These are phyloP conservation scores for Candida dubliniensis DNA, from an alignment of 1,139 yeast species.

Conservation along the genomic window DNA sequence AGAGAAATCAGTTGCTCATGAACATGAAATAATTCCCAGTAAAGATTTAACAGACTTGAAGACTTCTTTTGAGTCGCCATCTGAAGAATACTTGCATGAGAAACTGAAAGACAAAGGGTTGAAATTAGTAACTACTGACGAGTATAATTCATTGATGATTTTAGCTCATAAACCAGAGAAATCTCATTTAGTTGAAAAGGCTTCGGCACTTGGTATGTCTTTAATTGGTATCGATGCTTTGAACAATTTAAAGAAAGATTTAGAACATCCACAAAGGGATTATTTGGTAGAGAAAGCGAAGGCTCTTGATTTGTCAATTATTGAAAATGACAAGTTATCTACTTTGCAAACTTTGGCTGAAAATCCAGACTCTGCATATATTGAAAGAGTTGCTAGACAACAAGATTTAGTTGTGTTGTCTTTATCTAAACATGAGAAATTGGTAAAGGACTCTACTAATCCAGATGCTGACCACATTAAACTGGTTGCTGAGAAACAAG, in stretches of 20 bases:
- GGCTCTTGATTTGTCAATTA: constrained; percentile 11
- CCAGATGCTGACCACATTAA: constrained; percentile 21
- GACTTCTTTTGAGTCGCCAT: constrained; percentile 22
- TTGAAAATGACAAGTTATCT: constrained; percentile 11
- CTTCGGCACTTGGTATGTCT: constrained; percentile 1
- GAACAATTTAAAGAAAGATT: constrained; percentile 11
- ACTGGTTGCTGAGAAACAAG: constrained; percentile 16
- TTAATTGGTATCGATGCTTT: neutral
- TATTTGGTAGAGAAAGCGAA: constrained; percentile 16
- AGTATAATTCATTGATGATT: constrained; percentile 22
- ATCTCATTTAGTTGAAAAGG: constrained; percentile 4
- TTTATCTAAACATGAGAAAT: constrained; percentile 11
- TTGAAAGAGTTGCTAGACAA: constrained; percentile 17
- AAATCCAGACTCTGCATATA: constrained; percentile 20
- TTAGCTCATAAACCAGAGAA: constrained; percentile 16
- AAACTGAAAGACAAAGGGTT: constrained; percentile 19
- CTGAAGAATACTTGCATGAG: constrained; percentile 20
- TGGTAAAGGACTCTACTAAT: constrained; percentile 13
- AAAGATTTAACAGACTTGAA: constrained; percentile 14
- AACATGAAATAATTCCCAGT: constrained; percentile 19
- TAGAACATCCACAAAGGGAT: constrained; percentile 18
- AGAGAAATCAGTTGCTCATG: constrained; percentile 20
- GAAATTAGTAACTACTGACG: constrained; percentile 16
- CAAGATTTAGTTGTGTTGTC: constrained; percentile 11
- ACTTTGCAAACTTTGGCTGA: constrained; percentile 15